Base-by-base conservation (phyloP, 768 basidiomycete genomes). In the Boletus edulis region DNA sequence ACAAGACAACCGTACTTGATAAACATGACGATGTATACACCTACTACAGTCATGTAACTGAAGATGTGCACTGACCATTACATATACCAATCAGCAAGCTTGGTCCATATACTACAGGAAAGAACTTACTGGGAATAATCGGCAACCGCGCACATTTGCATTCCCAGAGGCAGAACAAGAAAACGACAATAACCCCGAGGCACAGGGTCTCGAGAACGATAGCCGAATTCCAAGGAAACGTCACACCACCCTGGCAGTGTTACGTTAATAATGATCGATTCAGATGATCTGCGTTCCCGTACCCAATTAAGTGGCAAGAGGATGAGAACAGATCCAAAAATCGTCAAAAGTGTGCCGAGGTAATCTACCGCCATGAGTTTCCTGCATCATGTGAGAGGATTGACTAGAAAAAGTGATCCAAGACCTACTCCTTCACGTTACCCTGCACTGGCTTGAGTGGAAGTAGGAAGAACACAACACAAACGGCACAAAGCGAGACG, bases 1-100 rank as follows among this genome's bases (percentile, higher is more conserved):
- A 38, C 38, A n/a, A 27, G 32, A 17, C 9, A n/a, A 18, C 60
- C 78, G 48, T 64, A 80, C 83, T 83, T 84, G 61, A 87, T 75
- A 67, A 88, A 85, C 75, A 88, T 87, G 7, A 84, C 74, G 49
- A 83, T 78, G 63, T 85, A 87, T 2, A 86, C 83, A 1, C 86
- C 86, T 1, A 77, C 75, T 1, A 89, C 86, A 0, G 87, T 89
- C 20, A 70, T 58, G 49, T 83, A 78, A 56, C 76, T 81, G 76
- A 89, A 89, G 39, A 91, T 88, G 62, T 83, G 79, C 81, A 89
- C 85, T 86, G 55, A 14, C 13, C 31, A 35, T 39, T 15, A 6
- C 34, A 13, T 39, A 17, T 14, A 24, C 38, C 4, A 17, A 20
- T 50, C 32, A 49, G 7, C 31, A n/a, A 46, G n/a, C 27, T 11